Evolutionary conservation across 2,329 filamentous ascomycete genomes (phyloP).

Genomic region (Alternaria triticina): DNA sequence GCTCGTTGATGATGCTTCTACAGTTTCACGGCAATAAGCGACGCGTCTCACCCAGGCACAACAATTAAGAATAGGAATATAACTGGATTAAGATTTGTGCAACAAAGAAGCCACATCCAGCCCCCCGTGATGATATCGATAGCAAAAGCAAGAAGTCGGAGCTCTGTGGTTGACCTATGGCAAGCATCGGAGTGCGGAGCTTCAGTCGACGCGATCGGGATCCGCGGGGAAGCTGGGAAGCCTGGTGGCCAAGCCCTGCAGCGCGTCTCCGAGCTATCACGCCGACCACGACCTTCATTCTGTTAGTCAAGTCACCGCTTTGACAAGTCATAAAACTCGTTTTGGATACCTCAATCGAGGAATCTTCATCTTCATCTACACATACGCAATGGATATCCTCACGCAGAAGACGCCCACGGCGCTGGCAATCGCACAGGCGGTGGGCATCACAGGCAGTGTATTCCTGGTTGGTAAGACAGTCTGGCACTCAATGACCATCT

Average conservation of each 20-base stretch:
- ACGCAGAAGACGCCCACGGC: conserved; percentile 33
- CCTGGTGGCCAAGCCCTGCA: not conserved
- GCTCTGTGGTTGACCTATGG: not conserved
- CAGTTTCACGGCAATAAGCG: conserved; percentile 13
- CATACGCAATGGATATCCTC: conserved; percentile 28
- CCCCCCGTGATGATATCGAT: not conserved
- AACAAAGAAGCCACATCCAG: not conserved
- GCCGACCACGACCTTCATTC: not conserved
- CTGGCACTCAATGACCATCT: not conserved
- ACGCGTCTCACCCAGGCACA: conserved; percentile 5
- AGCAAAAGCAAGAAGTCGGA: not conserved
- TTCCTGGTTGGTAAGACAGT: conserved; percentile 50
- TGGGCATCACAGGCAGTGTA: conserved; percentile 60
- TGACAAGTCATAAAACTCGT: not conserved
- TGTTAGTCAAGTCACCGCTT: not conserved
- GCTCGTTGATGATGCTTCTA: conserved; percentile 4
- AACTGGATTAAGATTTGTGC: not conserved
- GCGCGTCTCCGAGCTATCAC: not conserved
- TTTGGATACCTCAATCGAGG: not conserved
- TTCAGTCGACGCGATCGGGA: conserved; percentile 1
- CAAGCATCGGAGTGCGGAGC: not conserved
- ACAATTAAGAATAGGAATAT: not conserved
- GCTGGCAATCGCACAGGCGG: conserved; percentile 57
- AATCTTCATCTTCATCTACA: not conserved
- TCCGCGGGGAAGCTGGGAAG: conserved; percentile 4